Evolutionary conservation across 106 monocot genomes (phyloP).

Genomic region (Dioscorea dumetorum): DNA sequence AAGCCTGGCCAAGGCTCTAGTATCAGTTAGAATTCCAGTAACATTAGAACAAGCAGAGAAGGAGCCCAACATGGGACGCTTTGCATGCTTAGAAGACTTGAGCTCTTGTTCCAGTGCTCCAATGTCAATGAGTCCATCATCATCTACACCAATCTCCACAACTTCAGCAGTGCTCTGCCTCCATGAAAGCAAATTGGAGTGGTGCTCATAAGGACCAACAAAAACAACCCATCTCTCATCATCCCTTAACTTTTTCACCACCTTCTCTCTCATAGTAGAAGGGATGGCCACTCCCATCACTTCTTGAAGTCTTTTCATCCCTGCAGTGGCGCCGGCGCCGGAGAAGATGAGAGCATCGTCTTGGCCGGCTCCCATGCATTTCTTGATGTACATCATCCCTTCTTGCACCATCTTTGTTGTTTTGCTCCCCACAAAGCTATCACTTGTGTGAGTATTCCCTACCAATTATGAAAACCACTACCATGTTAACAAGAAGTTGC

Average conservation of each 20-base stretch:
- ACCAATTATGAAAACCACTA: neutral
- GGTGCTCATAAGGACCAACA: slow-evolving; percentile 51
- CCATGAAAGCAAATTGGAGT: slow-evolving; percentile 58
- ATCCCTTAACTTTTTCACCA: slow-evolving; percentile 6
- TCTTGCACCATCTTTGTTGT: slow-evolving; percentile 21
- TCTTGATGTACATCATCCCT: slow-evolving; percentile 37
- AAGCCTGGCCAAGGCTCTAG: slow-evolving; percentile 21
- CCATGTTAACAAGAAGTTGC: neutral
- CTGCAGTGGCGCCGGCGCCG: slow-evolving; percentile 38
- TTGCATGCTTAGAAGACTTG: neutral
- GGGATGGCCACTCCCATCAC: slow-evolving; percentile 42
- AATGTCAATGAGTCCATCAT: slow-evolving; percentile 26
- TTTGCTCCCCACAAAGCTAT: slow-evolving; percentile 32
- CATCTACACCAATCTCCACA: slow-evolving; percentile 39
- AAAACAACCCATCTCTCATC: slow-evolving; percentile 57
- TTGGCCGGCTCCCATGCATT: slow-evolving; percentile 22
- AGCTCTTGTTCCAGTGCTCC: slow-evolving; percentile 16
- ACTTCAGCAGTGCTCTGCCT: slow-evolving; percentile 40
- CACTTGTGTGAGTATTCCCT: slow-evolving; percentile 49
- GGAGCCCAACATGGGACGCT: slow-evolving; percentile 44
- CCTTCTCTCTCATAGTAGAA: slow-evolving; percentile 7
- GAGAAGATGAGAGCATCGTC: slow-evolving; percentile 35
- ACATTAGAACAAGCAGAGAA: slow-evolving; percentile 65
- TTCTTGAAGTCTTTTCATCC: slow-evolving; percentile 44
- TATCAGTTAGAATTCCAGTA: slow-evolving; percentile 38